phyloP scores from a whole-genome alignment of 176 grass and related monocot genomes.

The Musa acuminata region DNA sequence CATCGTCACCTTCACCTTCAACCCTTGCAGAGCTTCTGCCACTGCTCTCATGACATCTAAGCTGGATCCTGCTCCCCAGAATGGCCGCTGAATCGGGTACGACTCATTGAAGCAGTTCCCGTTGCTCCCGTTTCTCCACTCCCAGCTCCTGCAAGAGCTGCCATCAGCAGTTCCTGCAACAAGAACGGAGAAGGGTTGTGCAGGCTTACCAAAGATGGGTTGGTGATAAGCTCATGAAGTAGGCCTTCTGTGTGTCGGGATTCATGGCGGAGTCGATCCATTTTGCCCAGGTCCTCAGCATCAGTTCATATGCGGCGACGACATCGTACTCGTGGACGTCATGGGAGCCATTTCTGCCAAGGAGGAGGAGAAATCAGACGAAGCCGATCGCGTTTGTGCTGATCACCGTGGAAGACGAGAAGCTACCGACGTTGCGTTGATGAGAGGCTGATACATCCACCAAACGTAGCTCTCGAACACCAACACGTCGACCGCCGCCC shows the following conservation, averaged over 20 bases:
- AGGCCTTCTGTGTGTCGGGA: not conserved
- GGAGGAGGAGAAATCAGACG: not conserved
- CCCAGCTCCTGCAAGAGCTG: not conserved
- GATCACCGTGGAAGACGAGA: not conserved
- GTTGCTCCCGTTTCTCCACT: not conserved
- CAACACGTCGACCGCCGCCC: slow-evolving; percentile 29
- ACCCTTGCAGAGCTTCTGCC: not conserved
- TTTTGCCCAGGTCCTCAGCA: not conserved
- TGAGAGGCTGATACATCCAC: slow-evolving; percentile 32
- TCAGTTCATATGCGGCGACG: not conserved
- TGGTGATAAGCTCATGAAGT: slow-evolving; percentile 19
- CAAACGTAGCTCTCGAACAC: slow-evolving; percentile 43
- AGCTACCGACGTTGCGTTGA: slow-evolving; percentile 14
- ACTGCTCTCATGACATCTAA: not conserved
- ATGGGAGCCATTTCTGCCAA: not conserved
- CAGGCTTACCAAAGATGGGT: slow-evolving; percentile 11
- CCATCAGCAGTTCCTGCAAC: no score
- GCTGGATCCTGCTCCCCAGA: not conserved
- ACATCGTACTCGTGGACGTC: not conserved
- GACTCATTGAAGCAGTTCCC: not conserved
- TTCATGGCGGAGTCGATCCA: slow-evolving; percentile 10
- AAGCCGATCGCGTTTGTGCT: not conserved
- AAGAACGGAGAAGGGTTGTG: not conserved
- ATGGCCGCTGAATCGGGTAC: not conserved
- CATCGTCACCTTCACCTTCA: not conserved